Percentiles rank a stretch among this genome's conserved stretches.
Conservation (phyloP, 2,329 filamentous ascomycete species). For the Calonectria fujianensis region DNA sequence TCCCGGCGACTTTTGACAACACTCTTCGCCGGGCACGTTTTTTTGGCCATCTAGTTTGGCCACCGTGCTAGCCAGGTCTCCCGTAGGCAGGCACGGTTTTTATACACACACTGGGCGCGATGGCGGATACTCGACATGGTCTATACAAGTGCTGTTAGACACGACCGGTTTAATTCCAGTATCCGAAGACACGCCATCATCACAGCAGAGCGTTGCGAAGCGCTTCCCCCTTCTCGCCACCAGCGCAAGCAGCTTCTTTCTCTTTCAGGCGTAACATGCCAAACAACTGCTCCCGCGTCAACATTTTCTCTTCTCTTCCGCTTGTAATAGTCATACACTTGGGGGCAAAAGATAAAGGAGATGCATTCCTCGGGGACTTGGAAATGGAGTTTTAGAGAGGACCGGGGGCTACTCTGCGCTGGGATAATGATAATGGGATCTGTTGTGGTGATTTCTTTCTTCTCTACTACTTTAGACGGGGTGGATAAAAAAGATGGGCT, state of each 20-base stretch:
- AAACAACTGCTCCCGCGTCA: background rate
- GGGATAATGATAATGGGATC: conserved; percentile 1
- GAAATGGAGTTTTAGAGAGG: conserved; percentile 19
- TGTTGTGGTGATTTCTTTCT: background rate
- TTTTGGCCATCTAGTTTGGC: conserved; percentile 34
- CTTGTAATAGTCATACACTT: conserved; percentile 10
- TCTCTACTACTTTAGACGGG: conserved; percentile 2
- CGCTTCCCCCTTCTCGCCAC: background rate
- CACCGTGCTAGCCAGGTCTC: conserved; percentile 42
- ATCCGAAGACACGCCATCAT: background rate
- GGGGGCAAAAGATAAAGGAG: background rate
- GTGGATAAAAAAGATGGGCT: conserved; percentile 33
- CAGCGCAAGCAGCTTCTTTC: background rate
- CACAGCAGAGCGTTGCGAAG: background rate
- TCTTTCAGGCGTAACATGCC: background rate
- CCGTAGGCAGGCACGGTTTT: conserved; percentile 23
- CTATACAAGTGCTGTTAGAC: background rate
- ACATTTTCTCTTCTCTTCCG: background rate
- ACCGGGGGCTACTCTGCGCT: background rate
- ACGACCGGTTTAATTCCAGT: background rate
- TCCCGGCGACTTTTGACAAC: conserved; percentile 32
- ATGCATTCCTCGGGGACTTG: conserved; percentile 2
- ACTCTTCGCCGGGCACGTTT: conserved; percentile 43
- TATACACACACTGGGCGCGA: background rate
- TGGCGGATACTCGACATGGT: conserved; percentile 16